A percentile compares a stretch with the other conserved stretches of the same genome.
phyloP scores from a whole-genome alignment of 176 grass and related monocot genomes.

The Aegilops bicornis region DNA sequence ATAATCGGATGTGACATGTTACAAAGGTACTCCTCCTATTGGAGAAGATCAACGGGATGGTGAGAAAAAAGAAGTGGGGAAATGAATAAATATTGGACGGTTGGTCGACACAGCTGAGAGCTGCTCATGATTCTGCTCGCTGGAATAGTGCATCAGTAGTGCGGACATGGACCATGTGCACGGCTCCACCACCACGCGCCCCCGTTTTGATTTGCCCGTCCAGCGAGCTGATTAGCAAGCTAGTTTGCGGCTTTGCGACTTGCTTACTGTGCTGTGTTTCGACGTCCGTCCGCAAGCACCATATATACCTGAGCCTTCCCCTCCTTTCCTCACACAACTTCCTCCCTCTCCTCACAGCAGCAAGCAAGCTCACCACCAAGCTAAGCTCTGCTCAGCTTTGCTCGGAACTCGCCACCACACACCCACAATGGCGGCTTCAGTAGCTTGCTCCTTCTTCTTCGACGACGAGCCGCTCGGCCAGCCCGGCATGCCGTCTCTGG shows the following conservation, averaged over 20 bases:
- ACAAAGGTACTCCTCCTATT: not conserved
- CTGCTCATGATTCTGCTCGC: not conserved
- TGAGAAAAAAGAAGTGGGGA: not conserved
- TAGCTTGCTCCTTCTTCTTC: slow-evolving; percentile 29
- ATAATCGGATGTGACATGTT: slow-evolving; percentile 21
- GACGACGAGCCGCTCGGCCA: slow-evolving; percentile 20
- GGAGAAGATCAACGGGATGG: not conserved
- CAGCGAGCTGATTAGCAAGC: no score
- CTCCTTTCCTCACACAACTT: not conserved
- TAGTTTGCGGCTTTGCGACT: no score
- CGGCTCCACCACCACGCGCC: not conserved
- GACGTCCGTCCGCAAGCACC: no score
- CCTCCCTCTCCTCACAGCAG: no score
- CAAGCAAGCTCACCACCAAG: not conserved
- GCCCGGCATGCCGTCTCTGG: slow-evolving; percentile 14
- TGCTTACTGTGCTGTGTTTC: no score
- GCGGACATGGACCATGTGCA: not conserved
- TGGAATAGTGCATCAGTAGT: not conserved
- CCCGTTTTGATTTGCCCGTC: not conserved
- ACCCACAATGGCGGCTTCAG: slow-evolving; percentile 4
- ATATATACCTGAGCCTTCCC: not conserved
- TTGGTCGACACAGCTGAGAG: not conserved
- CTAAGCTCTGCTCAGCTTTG: not conserved
- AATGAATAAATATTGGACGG: not conserved
- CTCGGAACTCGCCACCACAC: no score